Percentiles rank a stretch among this genome's conserved stretches.
Evolutionary conservation across 1,284 basidiomycete genomes (phyloP).

Genomic region (Naganishia cerealis): DNA sequence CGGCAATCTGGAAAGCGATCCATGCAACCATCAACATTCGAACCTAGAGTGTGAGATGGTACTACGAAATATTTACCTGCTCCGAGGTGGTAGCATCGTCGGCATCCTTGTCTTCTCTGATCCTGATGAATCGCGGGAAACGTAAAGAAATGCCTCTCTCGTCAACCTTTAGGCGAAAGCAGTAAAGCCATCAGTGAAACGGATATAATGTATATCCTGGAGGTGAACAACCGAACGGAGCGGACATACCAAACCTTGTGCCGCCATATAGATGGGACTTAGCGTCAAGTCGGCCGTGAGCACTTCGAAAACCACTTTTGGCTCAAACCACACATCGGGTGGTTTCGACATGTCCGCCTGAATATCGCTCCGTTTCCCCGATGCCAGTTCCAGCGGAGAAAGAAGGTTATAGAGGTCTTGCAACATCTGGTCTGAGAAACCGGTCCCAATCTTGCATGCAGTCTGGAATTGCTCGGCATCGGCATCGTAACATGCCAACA

Average conservation of each 20-base stretch:
- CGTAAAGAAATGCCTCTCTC: conserved; percentile 88
- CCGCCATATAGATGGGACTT: conserved; percentile 89
- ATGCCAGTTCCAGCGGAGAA: conserved; percentile 68
- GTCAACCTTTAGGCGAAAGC: conserved; percentile 63
- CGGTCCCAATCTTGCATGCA: conserved; percentile 98
- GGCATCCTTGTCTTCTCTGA: conserved; percentile 87
- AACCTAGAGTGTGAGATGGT: too few species aligned
- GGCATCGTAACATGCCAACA: conserved; percentile 88
- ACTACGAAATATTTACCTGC: conserved; percentile 61
- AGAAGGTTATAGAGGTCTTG: conserved; percentile 79
- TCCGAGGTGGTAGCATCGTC: conserved; percentile 91
- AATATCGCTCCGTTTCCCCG: conserved; percentile 70
- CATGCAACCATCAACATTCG: background rate
- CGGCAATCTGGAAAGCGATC: conserved; percentile 67
- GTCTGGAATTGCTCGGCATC: conserved; percentile 90
- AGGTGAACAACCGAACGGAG: background rate
- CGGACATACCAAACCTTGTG: conserved; percentile 81
- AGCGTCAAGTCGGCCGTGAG: conserved; percentile 93
- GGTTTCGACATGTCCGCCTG: conserved; percentile 81
- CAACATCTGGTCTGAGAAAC: conserved; percentile 89
- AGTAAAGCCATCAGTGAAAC: conserved; percentile 25
- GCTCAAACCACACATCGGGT: conserved; percentile 92
- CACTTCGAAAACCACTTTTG: conserved; percentile 95
- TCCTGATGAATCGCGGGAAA: conserved; percentile 88
- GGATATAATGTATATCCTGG: background rate